Evolutionary conservation across 768 basidiomycete species (phyloP).

Genomic region (Wakefieldia striispora): DNA sequence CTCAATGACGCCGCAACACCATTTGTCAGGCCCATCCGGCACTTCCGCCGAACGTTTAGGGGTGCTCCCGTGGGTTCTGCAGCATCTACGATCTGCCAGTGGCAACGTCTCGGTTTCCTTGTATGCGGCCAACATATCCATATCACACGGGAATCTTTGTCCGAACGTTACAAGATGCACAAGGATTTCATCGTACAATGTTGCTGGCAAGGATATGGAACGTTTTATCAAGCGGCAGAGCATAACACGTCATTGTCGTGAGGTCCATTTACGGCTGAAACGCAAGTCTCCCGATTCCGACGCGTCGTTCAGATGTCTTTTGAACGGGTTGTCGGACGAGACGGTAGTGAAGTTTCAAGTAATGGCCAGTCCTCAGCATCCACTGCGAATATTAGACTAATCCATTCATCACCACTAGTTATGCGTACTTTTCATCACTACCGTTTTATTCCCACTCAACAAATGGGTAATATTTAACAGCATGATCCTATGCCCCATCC

Average conservation of each 20-base stretch:
- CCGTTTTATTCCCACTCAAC: background rate
- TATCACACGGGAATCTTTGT: background rate
- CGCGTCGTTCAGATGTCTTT: background rate
- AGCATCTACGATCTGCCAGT: background rate
- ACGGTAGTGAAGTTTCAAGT: background rate
- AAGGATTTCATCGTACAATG: background rate
- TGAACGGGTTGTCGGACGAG: background rate
- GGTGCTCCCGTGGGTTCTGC: background rate
- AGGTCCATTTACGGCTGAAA: slow-evolving; percentile 14
- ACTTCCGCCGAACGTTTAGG: background rate
- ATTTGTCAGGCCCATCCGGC: background rate
- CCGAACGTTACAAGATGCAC: slow-evolving; percentile 3
- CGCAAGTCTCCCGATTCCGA: background rate
- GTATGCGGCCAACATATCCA: slow-evolving; percentile 7
- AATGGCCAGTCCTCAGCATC: background rate
- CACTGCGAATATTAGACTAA: background rate
- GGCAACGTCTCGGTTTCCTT: background rate
- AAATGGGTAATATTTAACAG: too few species aligned
- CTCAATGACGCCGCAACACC: too few species aligned
- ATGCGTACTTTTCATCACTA: background rate
- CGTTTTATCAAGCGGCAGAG: background rate
- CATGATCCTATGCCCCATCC: background rate
- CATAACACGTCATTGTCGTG: slow-evolving; percentile 11
- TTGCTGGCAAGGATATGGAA: slow-evolving; percentile 7
- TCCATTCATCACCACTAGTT: background rate